Base-by-base conservation (phyloP, 805 yeast species). In the Metschnikowia borealis region DNA sequence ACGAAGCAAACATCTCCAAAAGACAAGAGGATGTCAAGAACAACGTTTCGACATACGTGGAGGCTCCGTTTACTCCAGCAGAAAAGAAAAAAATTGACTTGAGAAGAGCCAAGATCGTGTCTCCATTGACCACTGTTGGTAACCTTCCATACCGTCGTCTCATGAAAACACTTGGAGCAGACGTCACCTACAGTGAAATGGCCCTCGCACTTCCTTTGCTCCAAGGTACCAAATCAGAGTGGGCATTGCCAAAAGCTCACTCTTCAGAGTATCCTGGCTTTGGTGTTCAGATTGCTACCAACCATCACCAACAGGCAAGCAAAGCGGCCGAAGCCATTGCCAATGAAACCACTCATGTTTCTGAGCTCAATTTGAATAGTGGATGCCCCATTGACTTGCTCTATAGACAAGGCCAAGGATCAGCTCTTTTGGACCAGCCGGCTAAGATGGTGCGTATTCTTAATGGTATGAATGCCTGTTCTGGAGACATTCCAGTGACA, bases 111-210 rank as follows among this genome's bases (percentile, higher is more conserved):
- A 90, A 90, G 68, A 89, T 94, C 52, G 84, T 94, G 6, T 89
- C 97, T 2, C 99, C 99, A 1, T 77, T 94, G 54, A 95, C 99
- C 33, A 94, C 99, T 0, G 99, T 94, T 5, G 99, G 99, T 20
- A 94, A 94, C 68, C 75, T 94, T 60, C 99, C 99, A 14, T 94
- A 82, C 70, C 85, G 99, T 67, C 79, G 98, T 59, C 76, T 94
- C 53, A 91, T 94, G 97, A 86, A 84, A 61, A 78, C 85, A 1
- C 68, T 89, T 33, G 97, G 97, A 15, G 96, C 96, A 11, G 97
- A 94, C 61, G 79, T 90, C 15, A 94, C 99, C 0, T 94, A 88
- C 65, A 80, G 91, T 37, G 99, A 94, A 70, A 94, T 94, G 99
- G 97, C 98, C 0, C 74, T 94, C 35, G 73, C 87, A 2, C 71